Evolutionary conservation across 176 grass and related monocot species (phyloP), one percentile per base, ranked within the genome.

Genomic region (Tuctoria greenei): DNA sequence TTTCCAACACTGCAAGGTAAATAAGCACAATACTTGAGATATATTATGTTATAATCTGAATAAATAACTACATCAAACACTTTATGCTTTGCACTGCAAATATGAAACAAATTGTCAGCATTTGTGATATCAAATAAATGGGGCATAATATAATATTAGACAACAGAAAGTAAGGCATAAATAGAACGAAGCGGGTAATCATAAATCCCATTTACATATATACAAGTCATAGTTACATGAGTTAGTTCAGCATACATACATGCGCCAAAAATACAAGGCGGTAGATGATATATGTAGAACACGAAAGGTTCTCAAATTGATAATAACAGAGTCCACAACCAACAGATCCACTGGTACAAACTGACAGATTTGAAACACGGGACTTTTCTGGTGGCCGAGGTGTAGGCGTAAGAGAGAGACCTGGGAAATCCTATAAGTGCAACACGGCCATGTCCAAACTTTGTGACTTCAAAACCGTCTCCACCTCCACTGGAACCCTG

Each of bases 401-500:
- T 41, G 5, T 60, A 75, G 55, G 24, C 50, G 61, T 63, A 58
- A 61, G 58, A 66, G 49, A 69, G 60, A 92, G 18, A 98, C 95
- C 95, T 99, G 42, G 95, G 95, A 84, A 99, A 99, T 88, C 91
- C 91, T 67, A 99, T 99, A 65, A 99, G 82, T 54, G 91, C 91
- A 90, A 99, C 95, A 84, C 91, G 91, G 61, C 95, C 95, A 82
- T 99, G 95, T 26, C 91, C 95, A 69, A 95, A 99, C 73, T 99
- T 99, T 74, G 95, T 99, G 47, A 99, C 95, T 90, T 99, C 95
- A 90, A 99, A 99, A 86, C 95, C 95, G 36, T 99, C 91, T 76
- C 95, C 95, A 39, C 91, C 89, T 74, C 79, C 95, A 40, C 82
- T 88, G 70, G 95, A 86, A 82, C 95, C 95, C 95, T 99, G 59